phyloP scores from a whole-genome alignment of 2,329 filamentous ascomycete genomes.

The Aspergillus costaricaensis region DNA sequence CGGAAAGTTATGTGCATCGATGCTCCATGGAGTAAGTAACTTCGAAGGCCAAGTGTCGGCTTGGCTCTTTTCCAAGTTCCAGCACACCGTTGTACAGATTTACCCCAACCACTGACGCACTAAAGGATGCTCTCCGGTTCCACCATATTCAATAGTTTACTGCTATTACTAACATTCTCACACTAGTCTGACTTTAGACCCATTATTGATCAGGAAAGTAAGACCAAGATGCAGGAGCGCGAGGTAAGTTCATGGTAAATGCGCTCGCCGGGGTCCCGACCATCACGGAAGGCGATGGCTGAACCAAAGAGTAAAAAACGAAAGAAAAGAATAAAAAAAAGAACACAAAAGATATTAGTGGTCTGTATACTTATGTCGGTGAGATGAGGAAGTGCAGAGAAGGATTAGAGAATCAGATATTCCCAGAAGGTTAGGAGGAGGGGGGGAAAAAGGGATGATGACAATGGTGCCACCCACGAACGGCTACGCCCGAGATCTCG shows the following conservation, averaged over 20 bases:
- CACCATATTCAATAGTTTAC: slow-evolving; percentile 11
- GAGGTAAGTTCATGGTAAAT: too few species aligned
- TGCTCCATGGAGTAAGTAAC: slow-evolving; percentile 6
- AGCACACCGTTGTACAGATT: slow-evolving; percentile 5
- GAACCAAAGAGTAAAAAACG: too few species aligned
- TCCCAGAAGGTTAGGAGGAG: background rate
- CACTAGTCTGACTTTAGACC: background rate
- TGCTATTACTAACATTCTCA: background rate
- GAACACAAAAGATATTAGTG: too few species aligned
- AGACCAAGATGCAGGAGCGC: background rate
- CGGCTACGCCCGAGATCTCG: slow-evolving; percentile 31
- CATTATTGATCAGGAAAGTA: background rate
- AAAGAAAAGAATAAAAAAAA: too few species aligned
- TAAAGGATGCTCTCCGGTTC: slow-evolving; percentile 1
- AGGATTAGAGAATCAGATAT: background rate
- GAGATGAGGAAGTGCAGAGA: background rate
- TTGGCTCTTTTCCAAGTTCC: slow-evolving; percentile 3
- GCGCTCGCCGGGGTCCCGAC: too few species aligned
- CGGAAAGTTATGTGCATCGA: slow-evolving; percentile 8
- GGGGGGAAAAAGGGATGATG: slow-evolving; percentile 7
- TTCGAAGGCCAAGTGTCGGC: background rate
- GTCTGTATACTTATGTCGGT: too few species aligned
- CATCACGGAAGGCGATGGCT: too few species aligned
- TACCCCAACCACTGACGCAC: background rate
- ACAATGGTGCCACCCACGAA: slow-evolving; percentile 25